These are phyloP conservation scores for Aspergillus sp. DNA, from an alignment of 2,329 filamentous ascomycete genomes.

Conservation along the genomic window DNA sequence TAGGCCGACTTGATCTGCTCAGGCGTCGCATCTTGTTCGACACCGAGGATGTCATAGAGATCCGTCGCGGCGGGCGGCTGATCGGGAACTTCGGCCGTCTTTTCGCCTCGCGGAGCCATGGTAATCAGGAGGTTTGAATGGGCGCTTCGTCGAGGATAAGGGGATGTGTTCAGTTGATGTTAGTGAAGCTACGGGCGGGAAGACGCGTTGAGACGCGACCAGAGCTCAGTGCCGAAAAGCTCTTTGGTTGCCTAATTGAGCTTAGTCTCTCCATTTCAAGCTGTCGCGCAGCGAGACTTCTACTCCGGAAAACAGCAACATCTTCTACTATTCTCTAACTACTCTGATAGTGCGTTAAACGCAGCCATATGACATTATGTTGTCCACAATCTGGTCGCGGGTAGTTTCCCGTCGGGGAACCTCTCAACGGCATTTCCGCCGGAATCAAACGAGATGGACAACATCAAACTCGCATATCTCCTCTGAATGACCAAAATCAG, in stretches of 20 bases:
- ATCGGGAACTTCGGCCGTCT: constrained; percentile 12
- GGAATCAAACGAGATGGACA: background rate
- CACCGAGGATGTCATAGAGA: constrained; percentile 78
- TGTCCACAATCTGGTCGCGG: background rate
- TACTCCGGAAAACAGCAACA: background rate
- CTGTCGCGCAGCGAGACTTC: background rate
- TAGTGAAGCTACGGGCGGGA: background rate
- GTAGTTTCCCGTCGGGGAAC: constrained; percentile 1
- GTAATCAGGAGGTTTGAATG: background rate
- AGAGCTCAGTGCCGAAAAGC: constrained; percentile 8
- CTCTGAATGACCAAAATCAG: background rate
- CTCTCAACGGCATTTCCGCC: background rate
- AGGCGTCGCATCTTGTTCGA: constrained; percentile 72
- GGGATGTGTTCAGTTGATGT: background rate
- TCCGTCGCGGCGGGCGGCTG: constrained; percentile 33
- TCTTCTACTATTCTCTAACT: background rate
- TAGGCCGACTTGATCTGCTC: constrained; percentile 89
- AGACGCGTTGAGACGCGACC: constrained; percentile 33
- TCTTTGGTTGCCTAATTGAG: constrained; percentile 33
- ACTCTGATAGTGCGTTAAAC: background rate
- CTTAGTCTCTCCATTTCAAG: constrained; percentile 14
- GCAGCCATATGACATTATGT: background rate
- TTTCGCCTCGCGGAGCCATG: constrained; percentile 16
- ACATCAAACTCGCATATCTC: background rate
- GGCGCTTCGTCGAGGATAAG: background rate